A percentile compares a stretch with the other conserved stretches of the same genome.
Conservation (phyloP, 345 rosid genomes). For the Aquilaria malaccensis region DNA sequence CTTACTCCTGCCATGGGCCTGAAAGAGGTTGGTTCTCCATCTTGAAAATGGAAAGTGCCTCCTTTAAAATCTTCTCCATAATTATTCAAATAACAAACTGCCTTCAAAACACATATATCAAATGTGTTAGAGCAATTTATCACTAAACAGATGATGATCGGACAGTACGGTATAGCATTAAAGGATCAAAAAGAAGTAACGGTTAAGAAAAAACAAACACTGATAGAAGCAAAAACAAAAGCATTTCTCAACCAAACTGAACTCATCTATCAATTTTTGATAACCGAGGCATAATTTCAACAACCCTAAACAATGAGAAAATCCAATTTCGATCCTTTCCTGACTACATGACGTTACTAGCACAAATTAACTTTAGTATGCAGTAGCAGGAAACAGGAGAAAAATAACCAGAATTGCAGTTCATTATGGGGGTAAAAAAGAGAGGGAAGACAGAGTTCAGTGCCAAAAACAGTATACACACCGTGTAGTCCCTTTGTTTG, state of each 20-base stretch:
- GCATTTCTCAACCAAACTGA: background rate
- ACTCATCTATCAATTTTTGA: constrained; percentile 12
- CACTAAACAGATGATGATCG: too few species aligned
- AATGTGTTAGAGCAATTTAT: too few species aligned
- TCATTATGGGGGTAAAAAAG: too few species aligned
- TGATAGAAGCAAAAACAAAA: constrained; percentile 1
- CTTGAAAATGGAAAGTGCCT: constrained; percentile 77
- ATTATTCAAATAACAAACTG: constrained; percentile 89
- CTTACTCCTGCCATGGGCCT: constrained; percentile 76
- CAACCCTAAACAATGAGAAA: background rate
- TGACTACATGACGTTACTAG: too few species aligned
- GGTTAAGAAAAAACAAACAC: constrained; percentile 6
- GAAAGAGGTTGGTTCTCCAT: constrained; percentile 56
- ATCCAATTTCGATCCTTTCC: background rate
- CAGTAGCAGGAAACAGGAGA: too few species aligned
- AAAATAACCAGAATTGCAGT: too few species aligned
- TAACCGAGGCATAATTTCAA: background rate
- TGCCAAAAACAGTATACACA: constrained; percentile 14
- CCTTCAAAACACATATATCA: constrained; percentile 35
- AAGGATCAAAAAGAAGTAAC: background rate
- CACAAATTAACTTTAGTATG: too few species aligned
- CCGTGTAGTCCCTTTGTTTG: constrained; percentile 75
- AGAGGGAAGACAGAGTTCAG: background rate
- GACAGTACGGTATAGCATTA: too few species aligned
- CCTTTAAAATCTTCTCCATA: constrained; percentile 66